Evolutionary conservation across 306 rosid species (phyloP).

Genomic region (Cucurbita ficifolia): DNA sequence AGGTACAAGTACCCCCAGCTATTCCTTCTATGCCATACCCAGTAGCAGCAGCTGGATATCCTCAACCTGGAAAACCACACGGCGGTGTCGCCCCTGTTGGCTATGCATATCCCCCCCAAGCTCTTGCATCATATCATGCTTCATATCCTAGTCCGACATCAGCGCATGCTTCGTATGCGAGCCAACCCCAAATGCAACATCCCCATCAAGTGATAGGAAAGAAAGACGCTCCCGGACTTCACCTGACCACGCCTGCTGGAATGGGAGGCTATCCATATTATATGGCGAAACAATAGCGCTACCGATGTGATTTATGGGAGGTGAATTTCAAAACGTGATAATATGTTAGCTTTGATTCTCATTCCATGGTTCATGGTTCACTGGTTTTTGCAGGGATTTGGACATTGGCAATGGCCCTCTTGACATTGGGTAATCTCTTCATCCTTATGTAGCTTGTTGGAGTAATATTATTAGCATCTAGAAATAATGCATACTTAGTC

Average conservation of each 20-base stretch:
- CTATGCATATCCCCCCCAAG: conserved; percentile 47
- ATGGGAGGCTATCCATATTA: conserved; percentile 54
- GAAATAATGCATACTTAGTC: background rate
- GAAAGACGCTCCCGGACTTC: conserved; percentile 30
- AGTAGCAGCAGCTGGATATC: conserved; percentile 31
- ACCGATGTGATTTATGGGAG: background rate
- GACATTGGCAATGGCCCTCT: background rate
- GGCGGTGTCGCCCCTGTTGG: conserved; percentile 19
- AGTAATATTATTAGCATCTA: background rate
- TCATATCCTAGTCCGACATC: conserved; percentile 35
- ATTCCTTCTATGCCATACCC: conserved; percentile 40
- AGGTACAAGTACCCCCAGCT: conserved; percentile 25
- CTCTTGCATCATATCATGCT: conserved; percentile 35
- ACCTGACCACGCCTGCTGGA: conserved; percentile 33
- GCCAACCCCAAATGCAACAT: conserved; percentile 41
- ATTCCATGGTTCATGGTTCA: background rate
- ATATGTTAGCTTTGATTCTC: background rate
- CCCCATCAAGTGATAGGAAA: conserved; percentile 25
- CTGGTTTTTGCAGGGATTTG: background rate
- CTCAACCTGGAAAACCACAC: conserved; percentile 46
- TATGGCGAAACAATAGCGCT: conserved; percentile 34
- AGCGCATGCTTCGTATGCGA: conserved; percentile 27
- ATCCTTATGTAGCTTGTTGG: background rate
- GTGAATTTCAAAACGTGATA: conserved; percentile 2
- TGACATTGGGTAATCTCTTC: background rate